phyloP scores from a whole-genome alignment of 2,329 filamentous ascomycete genomes.

The Beauveria australis region DNA sequence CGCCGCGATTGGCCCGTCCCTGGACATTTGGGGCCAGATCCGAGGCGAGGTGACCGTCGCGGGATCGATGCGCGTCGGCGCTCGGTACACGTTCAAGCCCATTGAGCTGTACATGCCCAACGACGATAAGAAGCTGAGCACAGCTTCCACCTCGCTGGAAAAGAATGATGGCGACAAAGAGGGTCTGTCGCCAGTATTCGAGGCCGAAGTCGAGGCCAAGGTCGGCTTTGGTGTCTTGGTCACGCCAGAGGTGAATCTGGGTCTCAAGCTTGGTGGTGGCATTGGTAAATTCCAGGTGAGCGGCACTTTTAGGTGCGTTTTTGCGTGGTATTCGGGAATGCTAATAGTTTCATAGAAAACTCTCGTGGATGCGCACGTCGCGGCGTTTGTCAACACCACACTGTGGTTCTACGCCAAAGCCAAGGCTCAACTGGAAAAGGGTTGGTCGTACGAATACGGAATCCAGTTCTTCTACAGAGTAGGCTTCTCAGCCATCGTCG shows the following conservation, averaged over 20 bases:
- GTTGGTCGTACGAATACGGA: not conserved
- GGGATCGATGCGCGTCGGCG: not conserved
- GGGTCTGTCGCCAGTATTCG: constrained; percentile 1
- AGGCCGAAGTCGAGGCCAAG: constrained; percentile 6
- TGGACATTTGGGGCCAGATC: constrained; percentile 14
- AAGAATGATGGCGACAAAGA: not conserved
- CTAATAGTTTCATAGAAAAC: not conserved
- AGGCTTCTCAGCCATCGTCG: not conserved
- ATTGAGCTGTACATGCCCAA: not conserved
- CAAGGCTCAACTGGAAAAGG: not conserved
- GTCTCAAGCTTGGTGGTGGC: constrained; percentile 8
- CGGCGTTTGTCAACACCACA: not conserved
- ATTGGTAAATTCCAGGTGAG: not conserved
- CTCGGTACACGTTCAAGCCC: not conserved
- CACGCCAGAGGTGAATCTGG: constrained; percentile 8
- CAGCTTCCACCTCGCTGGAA: not conserved
- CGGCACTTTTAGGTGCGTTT: too few relatives aligned
- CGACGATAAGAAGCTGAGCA: not conserved
- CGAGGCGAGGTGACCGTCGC: constrained; percentile 1
- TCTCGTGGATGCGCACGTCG: not conserved
- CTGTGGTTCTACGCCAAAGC: not conserved
- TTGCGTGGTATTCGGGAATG: too few relatives aligned
- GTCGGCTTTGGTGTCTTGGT: constrained; percentile 2
- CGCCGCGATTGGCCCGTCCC: constrained; percentile 14
- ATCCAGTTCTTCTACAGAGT: not conserved